phyloP scores from a whole-genome alignment of 1,284 basidiomycete species.

The Apiotrichum gracile region DNA sequence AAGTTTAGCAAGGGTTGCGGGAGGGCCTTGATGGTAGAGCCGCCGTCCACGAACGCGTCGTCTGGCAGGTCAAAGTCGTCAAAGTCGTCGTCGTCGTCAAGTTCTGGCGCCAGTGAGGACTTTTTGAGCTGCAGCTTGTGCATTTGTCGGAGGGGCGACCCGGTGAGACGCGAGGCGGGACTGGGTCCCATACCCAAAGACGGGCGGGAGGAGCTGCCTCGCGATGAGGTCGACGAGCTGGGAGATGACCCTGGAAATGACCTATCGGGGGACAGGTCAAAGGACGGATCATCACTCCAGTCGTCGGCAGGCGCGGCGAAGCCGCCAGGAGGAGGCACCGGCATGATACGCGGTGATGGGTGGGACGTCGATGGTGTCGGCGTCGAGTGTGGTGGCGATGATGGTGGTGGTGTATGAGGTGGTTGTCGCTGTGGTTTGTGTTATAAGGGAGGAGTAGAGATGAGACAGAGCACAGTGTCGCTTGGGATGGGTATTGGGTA shows the following conservation, averaged over 20 bases:
- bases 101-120: neutral
- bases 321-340: slow-evolving; percentile 25
- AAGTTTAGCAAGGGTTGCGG: neutral
- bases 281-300: slow-evolving; percentile 40
- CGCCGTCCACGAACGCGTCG: neutral
- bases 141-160: slow-evolving; percentile 27
- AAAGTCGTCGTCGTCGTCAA: slow-evolving; percentile 23
- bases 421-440: too few relatives aligned
- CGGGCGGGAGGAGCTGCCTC: slow-evolving; percentile 9
- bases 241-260: slow-evolving; percentile 18
- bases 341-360: slow-evolving; percentile 3
- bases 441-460: too few relatives aligned
- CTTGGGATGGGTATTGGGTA: too few relatives aligned
- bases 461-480: too few relatives aligned
- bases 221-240: slow-evolving; percentile 15
- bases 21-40: neutral
- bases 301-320: slow-evolving; percentile 30
- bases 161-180: slow-evolving; percentile 9
- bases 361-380: neutral
- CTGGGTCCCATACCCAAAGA: slow-evolving; percentile 5
- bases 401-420: neutral
- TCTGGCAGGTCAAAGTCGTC: slow-evolving; percentile 15
- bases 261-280: slow-evolving; percentile 24
- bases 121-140: slow-evolving; percentile 6
- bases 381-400: neutral